Evolutionary conservation across 768 basidiomycete genomes (phyloP), one percentile per base, ranked within the genome.

Genomic region (Collybia nuda): DNA sequence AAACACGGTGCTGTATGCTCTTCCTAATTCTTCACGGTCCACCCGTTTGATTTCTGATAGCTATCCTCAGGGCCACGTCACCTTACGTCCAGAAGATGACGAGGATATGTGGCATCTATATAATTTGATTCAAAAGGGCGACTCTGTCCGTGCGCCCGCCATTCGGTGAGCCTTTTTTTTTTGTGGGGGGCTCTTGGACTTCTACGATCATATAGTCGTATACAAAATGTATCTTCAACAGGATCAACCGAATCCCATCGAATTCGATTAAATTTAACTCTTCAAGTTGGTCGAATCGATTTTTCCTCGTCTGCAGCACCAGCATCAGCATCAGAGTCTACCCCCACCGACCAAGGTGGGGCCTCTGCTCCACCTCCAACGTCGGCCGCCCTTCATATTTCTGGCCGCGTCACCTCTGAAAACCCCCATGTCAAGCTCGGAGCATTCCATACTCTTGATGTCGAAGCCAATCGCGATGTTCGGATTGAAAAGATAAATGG

Each of bases 101-200:
- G 97, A 99, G 70, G 97, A 99, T 67, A 97, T 99, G 89, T 99
- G 96, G 95, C 97, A 99, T 77, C 77, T 98, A 23, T 99, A 98
- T 69, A 98, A 99, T 73, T 77, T 99, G 49, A 97, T 99, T 48
- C 83, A 90, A 56, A 77, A 88, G 73, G 91, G 90, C 15, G 95
- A 98, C 62, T 72, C 82, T 50, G 85, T 98, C 39, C 80, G 93
- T 55, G 92, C 93, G 11, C 78, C 88, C 44, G 92, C 94, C 8
- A 77, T 98, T 52, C 83, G 94, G 83, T 88, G 57, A 57, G 79
- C 35, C 40, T 28, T 29, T 14, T 19, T 24, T 6, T 44, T 14
- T 9, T 42, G 24, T 47, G 48, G 32, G 26, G n/a, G 6, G 41
- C 15, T 15, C 40, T 12, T 48, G 50, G 24, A n/a, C 21, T 42